phyloP scores from a whole-genome alignment of 2,329 filamentous ascomycete genomes.

The Sarocladium kiliense region DNA sequence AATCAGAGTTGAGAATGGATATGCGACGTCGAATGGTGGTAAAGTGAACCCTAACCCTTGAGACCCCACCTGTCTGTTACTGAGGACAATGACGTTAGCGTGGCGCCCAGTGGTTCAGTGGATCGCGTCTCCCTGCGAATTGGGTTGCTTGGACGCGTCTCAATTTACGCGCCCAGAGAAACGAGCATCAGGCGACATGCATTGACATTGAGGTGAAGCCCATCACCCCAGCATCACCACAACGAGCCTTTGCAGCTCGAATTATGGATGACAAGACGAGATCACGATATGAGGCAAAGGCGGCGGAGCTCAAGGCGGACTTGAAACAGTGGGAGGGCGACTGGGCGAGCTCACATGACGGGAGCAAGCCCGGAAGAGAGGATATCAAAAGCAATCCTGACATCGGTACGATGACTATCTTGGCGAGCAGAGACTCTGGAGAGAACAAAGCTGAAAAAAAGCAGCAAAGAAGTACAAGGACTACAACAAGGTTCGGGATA shows the following conservation, averaged over 20 bases:
- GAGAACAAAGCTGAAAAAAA: slow-evolving; percentile 6
- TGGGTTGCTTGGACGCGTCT: slow-evolving; percentile 3
- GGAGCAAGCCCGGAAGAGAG: slow-evolving; percentile 64
- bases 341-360: slow-evolving; percentile 57
- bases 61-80: background rate
- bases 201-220: too few species aligned
- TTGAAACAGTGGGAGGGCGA: slow-evolving; percentile 70
- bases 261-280: slow-evolving; percentile 42
- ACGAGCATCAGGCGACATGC: background rate
- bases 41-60: background rate
- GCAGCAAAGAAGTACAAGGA: slow-evolving; percentile 70
- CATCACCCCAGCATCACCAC: background rate
- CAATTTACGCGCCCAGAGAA: slow-evolving; percentile 3
- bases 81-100: slow-evolving; percentile 3
- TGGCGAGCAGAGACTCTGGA: background rate
- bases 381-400: slow-evolving; percentile 70
- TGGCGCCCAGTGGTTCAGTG: slow-evolving; percentile 1
- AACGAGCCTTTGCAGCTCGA: background rate
- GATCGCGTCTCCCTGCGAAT: background rate
- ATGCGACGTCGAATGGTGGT: background rate
- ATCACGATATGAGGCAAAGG: slow-evolving; percentile 42
- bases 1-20: background rate
- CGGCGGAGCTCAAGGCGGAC: slow-evolving; percentile 56
- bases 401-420: slow-evolving; percentile 51
- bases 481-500: slow-evolving; percentile 62